Evolutionary conservation across 169 alveolate genomes (phyloP).

Genomic region (Plasmodium berghei): DNA sequence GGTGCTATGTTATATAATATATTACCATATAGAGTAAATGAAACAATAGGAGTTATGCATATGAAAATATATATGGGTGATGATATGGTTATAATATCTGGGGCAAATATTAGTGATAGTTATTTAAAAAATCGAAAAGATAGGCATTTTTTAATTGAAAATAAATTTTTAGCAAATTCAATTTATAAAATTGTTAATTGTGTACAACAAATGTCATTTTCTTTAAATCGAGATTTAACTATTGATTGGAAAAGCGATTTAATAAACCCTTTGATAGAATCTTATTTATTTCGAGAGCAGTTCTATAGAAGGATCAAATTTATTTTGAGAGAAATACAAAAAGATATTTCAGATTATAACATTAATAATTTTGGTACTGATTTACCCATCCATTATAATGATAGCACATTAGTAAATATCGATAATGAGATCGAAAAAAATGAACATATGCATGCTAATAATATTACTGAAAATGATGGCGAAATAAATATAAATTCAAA

Average conservation of each 20-base stretch:
- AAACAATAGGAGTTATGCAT: conserved; percentile 86
- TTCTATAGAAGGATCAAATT: conserved; percentile 58
- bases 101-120: conserved; percentile 83
- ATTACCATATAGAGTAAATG: conserved; percentile 80
- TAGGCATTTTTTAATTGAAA: conserved; percentile 81
- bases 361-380: background rate
- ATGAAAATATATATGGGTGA: conserved; percentile 84
- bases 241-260: conserved; percentile 82
- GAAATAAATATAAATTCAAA: background rate
- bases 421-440: background rate
- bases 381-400: background rate
- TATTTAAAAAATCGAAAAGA: conserved; percentile 83
- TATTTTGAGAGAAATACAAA: conserved; percentile 14
- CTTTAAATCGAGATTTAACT: conserved; percentile 56
- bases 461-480: background rate
- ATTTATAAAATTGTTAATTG: conserved; percentile 82
- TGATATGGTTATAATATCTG: conserved; percentile 78
- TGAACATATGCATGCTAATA: background rate
- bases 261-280: conserved; percentile 81
- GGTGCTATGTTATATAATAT: conserved; percentile 78
- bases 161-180: conserved; percentile 80
- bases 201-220: conserved; percentile 79
- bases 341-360: conserved; percentile 26
- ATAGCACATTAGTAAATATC: background rate
- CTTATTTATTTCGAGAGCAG: conserved; percentile 57